phyloP scores from a whole-genome alignment of 2,329 filamentous ascomycete genomes.

The Aspergillus sp. region DNA sequence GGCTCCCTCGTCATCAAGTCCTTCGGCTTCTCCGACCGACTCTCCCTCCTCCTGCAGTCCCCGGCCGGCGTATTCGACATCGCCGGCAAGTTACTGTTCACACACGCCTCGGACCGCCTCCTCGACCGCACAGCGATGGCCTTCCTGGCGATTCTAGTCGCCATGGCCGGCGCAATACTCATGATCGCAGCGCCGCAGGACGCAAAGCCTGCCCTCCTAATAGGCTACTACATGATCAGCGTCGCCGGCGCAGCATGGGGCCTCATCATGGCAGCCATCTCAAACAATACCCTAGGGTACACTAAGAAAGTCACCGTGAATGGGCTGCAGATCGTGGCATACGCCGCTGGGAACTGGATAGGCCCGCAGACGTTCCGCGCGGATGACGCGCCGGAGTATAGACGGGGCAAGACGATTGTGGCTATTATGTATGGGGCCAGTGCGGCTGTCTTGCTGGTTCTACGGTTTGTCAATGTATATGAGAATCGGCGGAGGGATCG shows the following conservation, averaged over 20 bases:
- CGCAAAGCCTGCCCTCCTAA: conserved; percentile 34
- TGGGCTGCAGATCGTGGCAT: conserved; percentile 46
- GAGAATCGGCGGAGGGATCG: conserved; percentile 31
- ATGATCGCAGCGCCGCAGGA: not conserved
- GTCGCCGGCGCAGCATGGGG: conserved; percentile 39
- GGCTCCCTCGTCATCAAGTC: conserved; percentile 42
- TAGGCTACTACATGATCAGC: conserved; percentile 45
- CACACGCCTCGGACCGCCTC: not conserved
- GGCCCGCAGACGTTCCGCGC: conserved; percentile 47
- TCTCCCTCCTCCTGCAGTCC: conserved; percentile 45
- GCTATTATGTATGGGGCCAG: conserved; percentile 26
- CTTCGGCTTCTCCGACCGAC: conserved; percentile 44
- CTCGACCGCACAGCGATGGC: not conserved
- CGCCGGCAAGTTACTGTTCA: not conserved
- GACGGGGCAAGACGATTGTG: conserved; percentile 16
- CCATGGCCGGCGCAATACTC: not conserved
- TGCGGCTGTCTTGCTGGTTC: conserved; percentile 20
- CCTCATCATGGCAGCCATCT: conserved; percentile 1
- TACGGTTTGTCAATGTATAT: conserved; percentile 17
- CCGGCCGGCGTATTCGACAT: conserved; percentile 34
- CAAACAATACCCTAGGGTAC: conserved; percentile 46
- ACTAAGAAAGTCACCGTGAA: conserved; percentile 53
- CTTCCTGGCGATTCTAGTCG: not conserved
- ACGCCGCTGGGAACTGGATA: conserved; percentile 46
- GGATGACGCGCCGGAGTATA: conserved; percentile 43